Base-by-base conservation (phyloP, 768 basidiomycete species). In the Boletus barrowsii region DNA sequence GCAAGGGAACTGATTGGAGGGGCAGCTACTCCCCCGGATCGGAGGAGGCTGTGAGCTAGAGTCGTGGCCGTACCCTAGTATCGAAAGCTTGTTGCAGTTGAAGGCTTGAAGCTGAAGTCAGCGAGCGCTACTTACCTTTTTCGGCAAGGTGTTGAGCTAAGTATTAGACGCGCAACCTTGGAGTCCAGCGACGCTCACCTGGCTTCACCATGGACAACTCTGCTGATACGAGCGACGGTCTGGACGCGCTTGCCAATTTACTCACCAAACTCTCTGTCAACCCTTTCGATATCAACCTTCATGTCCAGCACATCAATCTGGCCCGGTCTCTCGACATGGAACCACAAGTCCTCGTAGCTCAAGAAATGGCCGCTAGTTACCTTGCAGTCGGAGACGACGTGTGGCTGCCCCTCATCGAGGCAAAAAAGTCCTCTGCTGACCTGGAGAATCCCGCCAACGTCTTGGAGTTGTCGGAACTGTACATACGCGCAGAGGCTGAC, bases 361-460 rank as follows among this genome's bases (percentile, higher is more conserved):
- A 82, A 61, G 84, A 87, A 63, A 85, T 88, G 79, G 75, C 84
- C 64, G 70, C 82, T 4, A 78, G 78, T 49, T 83, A 80, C 60
- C 74, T 84, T 58, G 82, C 88, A 8, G 83, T 79, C 10, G 80
- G 81, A 32, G 83, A 88, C 53, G 82, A 87, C 35, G 78, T 89
- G 20, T 93, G 90, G 90, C 54, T 85, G n/a, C 82, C 83, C 20
- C 73, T 91, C 41, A 76, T 91, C 32, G 73, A 81, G 11, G 71
- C 75, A 18, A 87, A 84, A 66, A 67, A 77, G 45, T 66, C 72
- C n/a, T 61, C 73, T 1, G 74, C 77, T 3, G 74, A 87, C 58
- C 51, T 86, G 20, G 73, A 83, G n/a, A 79, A 79, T 3, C 65
- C 71, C 17, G 73, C 78, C 43, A 83, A 80, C 9, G 72, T 82